These are phyloP conservation scores for Helotiales sp. DNA, from an alignment of 2,329 filamentous ascomycete species.

Conservation along the genomic window DNA sequence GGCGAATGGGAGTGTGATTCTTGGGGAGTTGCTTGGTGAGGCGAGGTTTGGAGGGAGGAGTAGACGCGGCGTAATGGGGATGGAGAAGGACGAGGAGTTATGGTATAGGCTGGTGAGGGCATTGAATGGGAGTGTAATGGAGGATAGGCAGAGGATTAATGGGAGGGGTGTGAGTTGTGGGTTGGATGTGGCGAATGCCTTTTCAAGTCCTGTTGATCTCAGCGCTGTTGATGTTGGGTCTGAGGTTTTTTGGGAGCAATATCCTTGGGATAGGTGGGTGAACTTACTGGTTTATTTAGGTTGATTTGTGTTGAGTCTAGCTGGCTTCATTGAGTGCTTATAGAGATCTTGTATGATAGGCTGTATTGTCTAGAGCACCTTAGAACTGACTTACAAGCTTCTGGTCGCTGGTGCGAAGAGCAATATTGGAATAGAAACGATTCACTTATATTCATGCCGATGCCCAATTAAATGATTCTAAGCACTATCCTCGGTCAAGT, in stretches of 20 bases:
- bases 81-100: constrained; percentile 47
- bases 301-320: no score
- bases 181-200: neutral
- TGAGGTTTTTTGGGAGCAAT: neutral
- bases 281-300: no score
- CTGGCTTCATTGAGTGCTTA: no score
- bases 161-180: constrained; percentile 20
- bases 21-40: constrained; percentile 58
- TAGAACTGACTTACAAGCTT: no score
- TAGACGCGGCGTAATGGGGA: constrained; percentile 27
- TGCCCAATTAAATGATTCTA: no score
- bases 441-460: no score
- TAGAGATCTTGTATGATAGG: no score
- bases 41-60: constrained; percentile 56
- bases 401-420: no score
- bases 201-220: neutral
- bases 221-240: neutral
- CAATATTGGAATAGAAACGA: no score
- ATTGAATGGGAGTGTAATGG: constrained; percentile 55
- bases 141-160: constrained; percentile 50
- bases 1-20: constrained; percentile 52
- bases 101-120: constrained; percentile 61
- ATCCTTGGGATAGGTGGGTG: neutral
- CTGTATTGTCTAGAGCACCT: no score
- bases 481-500: no score